Evolutionary conservation across 441 rosid species (phyloP).

Genomic region (Gossypium schwendimanii): DNA sequence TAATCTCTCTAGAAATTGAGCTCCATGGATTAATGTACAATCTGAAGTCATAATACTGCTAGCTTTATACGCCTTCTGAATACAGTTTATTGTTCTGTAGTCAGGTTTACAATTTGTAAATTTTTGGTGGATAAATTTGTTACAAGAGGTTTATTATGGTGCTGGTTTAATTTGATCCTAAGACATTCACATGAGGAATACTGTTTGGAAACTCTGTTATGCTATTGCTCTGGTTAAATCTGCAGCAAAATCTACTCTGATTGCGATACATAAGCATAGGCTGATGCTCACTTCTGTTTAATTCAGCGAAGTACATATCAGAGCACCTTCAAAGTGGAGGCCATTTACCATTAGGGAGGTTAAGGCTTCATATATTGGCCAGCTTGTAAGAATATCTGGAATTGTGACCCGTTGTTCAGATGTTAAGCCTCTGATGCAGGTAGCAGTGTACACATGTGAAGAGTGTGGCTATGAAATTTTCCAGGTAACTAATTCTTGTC

Average conservation of each 20-base stretch:
- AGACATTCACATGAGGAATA: background rate
- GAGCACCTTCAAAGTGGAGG: slow-evolving; percentile 71
- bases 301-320: slow-evolving; percentile 77
- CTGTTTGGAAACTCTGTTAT: background rate
- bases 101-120: background rate
- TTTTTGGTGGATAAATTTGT: background rate
- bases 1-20: no score
- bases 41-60: background rate
- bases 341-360: slow-evolving; percentile 89
- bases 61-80: background rate
- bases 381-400: slow-evolving; percentile 84
- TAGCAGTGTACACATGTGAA: slow-evolving; percentile 93
- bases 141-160: background rate
- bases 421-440: slow-evolving; percentile 96
- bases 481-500: slow-evolving; percentile 46
- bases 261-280: background rate
- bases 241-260: background rate
- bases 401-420: slow-evolving; percentile 95
- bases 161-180: background rate
- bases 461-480: slow-evolving; percentile 93
- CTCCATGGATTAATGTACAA: background rate
- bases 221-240: background rate
- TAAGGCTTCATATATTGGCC: slow-evolving; percentile 88
- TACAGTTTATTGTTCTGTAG: background rate
- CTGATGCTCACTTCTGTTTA: slow-evolving; percentile 19